Percentiles rank a stretch among this genome's conserved stretches.
phyloP scores from a whole-genome alignment of 1,284 basidiomycete species.

The Volvariella volvacea region DNA sequence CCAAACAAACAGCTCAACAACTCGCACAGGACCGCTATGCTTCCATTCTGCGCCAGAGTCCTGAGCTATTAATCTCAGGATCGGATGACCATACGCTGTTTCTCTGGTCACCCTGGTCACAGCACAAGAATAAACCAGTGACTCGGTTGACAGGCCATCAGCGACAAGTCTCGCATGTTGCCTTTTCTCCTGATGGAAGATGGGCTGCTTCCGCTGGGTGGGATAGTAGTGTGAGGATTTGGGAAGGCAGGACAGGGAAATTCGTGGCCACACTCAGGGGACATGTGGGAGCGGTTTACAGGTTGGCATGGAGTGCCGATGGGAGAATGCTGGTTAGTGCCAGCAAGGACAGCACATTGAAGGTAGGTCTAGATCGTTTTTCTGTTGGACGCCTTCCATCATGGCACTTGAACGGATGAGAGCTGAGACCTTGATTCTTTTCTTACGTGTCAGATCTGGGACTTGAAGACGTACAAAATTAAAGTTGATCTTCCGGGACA shows the following conservation, averaged over 20 bases:
- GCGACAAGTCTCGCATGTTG: constrained; percentile 92
- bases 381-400: background rate
- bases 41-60: constrained; percentile 55
- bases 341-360: constrained; percentile 93
- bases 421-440: too few species aligned
- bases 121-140: constrained; percentile 72
- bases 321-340: constrained; percentile 89
- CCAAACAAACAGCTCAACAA: constrained; percentile 49
- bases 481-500: constrained; percentile 93
- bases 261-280: constrained; percentile 89
- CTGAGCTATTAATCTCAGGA: constrained; percentile 87
- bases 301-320: constrained; percentile 94
- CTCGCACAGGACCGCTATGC: constrained; percentile 75
- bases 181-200: constrained; percentile 91
- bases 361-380: constrained; percentile 44
- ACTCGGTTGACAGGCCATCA: constrained; percentile 92
- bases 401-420: background rate
- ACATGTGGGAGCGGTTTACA: constrained; percentile 92
- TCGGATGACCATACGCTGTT: constrained; percentile 95
- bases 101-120: constrained; percentile 70
- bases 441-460: constrained; percentile 70
- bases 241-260: constrained; percentile 93
- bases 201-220: constrained; percentile 90
- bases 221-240: constrained; percentile 89
- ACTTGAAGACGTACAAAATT: constrained; percentile 91